A percentile compares a stretch with the other conserved stretches of the same genome.
Evolutionary conservation across 139 green algal species (phyloP).

Genomic region (Closterium sp.): DNA sequence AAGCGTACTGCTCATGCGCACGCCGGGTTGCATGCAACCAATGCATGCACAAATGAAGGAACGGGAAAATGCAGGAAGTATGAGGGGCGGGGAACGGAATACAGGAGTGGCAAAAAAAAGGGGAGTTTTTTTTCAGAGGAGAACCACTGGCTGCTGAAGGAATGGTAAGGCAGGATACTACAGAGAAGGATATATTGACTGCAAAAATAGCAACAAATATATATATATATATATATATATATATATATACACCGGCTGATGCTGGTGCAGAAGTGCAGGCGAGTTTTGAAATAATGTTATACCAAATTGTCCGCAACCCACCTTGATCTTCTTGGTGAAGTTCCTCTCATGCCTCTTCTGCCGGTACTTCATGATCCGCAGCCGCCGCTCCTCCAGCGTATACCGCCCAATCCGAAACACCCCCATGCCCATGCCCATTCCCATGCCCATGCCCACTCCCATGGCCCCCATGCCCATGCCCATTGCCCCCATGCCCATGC

Average conservation of each 20-base stretch:
- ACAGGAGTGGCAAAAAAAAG: background rate
- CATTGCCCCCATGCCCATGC: background rate
- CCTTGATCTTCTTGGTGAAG: conserved; percentile 48
- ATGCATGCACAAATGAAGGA: no score
- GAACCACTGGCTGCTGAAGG: background rate
- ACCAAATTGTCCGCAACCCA: background rate
- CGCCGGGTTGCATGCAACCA: no score
- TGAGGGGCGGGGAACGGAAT: background rate
- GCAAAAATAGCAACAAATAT: no score
- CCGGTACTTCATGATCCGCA: conserved; percentile 75
- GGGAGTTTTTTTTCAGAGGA: no score
- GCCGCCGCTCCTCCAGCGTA: conserved; percentile 66
- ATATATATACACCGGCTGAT: no score
- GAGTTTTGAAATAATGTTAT: no score
- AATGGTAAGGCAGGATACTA: background rate
- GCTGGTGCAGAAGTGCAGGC: no score
- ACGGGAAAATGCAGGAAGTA: no score
- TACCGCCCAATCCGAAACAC: conserved; percentile 28
- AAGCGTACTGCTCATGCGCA: conserved; percentile 62
- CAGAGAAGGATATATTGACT: no score
- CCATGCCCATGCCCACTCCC: background rate
- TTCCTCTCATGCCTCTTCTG: conserved; percentile 70
- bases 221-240: no score
- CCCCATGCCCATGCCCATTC: background rate
- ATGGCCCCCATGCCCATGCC: background rate